phyloP scores from a whole-genome alignment of 345 rosid genomes.

The Populus simonii region DNA sequence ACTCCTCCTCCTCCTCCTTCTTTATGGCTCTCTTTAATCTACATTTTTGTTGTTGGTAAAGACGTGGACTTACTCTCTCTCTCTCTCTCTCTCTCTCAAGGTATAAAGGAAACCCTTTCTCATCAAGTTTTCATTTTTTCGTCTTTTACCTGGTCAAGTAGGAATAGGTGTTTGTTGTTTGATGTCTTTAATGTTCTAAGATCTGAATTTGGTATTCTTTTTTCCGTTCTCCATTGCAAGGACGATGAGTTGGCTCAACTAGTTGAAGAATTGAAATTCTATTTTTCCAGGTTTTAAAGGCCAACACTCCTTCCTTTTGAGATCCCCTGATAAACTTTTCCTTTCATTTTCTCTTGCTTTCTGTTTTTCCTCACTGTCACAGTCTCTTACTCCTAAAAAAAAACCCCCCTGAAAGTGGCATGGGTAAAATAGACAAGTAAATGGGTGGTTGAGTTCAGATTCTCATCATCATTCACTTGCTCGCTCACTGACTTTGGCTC shows the following conservation, averaged over 20 bases:
- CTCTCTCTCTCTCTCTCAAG: background rate
- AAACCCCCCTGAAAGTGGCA: background rate
- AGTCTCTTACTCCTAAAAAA: background rate
- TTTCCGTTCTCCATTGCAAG: background rate
- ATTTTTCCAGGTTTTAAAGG: background rate
- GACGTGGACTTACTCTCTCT: background rate
- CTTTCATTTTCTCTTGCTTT: background rate
- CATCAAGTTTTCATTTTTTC: background rate
- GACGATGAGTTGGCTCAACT: background rate
- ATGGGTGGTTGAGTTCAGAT: background rate
- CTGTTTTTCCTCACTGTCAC: background rate
- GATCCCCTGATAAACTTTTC: background rate
- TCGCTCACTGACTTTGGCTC: background rate
- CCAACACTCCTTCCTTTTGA: background rate
- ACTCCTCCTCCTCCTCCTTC: background rate
- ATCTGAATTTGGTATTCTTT: constrained; percentile 10
- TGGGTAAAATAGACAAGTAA: background rate
- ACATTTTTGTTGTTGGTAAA: background rate
- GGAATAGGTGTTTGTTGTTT: background rate
- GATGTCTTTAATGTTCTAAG: background rate
- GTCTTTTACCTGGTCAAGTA: background rate
- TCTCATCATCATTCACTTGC: background rate
- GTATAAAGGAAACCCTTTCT: background rate
- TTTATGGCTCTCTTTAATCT: background rate
- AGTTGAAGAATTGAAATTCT: background rate